Evolutionary conservation across 2,329 filamentous ascomycete species (phyloP).

Genomic region (Tolypocladium endophyticum): DNA sequence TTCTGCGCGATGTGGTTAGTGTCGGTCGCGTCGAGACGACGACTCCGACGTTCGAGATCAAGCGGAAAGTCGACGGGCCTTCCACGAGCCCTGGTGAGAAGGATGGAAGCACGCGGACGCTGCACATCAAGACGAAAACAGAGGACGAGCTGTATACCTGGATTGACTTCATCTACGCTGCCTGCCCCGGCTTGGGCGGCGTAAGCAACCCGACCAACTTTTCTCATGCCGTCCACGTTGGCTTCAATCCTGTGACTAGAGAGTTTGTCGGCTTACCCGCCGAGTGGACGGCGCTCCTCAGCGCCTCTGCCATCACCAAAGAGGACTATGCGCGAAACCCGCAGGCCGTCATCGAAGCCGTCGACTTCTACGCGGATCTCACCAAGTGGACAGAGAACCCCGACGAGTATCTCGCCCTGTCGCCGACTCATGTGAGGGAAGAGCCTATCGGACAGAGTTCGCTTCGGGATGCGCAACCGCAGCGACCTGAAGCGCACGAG

Average conservation of each 20-base stretch:
- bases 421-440: conserved; percentile 54
- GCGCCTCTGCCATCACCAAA: conserved; percentile 93
- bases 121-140: conserved; percentile 87
- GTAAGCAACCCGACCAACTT: conserved; percentile 99
- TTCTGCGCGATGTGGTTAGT: conserved; percentile 76
- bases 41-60: conserved; percentile 89
- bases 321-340: conserved; percentile 98
- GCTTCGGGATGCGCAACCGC: conserved; percentile 26
- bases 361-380: conserved; percentile 79
- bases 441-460: conserved; percentile 37
- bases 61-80: conserved; percentile 57
- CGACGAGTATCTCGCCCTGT: conserved; percentile 55
- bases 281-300: conserved; percentile 95
- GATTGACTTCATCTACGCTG: conserved; percentile 96
- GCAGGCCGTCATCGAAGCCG: conserved; percentile 69
- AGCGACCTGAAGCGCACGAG: background rate
- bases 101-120: conserved; percentile 69
- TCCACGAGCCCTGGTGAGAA: conserved; percentile 66
- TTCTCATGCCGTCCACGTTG: conserved; percentile 91
- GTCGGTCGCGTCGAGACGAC: conserved; percentile 86
- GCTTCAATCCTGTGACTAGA: conserved; percentile 89
- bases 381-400: conserved; percentile 66
- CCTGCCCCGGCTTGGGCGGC: conserved; percentile 96
- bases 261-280: conserved; percentile 89
- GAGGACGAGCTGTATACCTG: conserved; percentile 97